Evolutionary conservation across 2,329 filamentous ascomycete genomes (phyloP).

Genomic region (Exophiala viscosa): DNA sequence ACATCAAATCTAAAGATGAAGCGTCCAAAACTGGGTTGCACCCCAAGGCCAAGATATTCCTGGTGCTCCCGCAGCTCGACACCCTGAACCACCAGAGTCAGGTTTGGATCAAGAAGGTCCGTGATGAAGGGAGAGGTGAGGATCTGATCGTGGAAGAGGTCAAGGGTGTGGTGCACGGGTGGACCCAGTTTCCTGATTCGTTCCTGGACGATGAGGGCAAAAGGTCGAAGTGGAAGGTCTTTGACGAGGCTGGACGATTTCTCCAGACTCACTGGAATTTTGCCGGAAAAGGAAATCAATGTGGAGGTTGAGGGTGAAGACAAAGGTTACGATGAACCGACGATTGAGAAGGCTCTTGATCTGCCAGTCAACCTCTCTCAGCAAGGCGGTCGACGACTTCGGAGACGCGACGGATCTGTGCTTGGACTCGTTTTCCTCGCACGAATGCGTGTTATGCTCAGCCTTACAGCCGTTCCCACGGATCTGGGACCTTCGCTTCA

Average conservation of each 20-base stretch:
- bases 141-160: conserved; percentile 25
- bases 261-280: conserved; percentile 13
- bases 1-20: conserved; percentile 7
- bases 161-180: conserved; percentile 26
- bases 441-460: too few relatives aligned
- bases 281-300: neutral
- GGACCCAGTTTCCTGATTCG: conserved; percentile 29
- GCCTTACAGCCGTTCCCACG: too few relatives aligned
- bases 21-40: conserved; percentile 20
- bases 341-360: too few relatives aligned
- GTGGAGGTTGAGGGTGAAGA: conserved; percentile 1
- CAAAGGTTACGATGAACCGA: neutral
- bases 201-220: conserved; percentile 22
- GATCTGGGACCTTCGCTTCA: too few relatives aligned
- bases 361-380: too few relatives aligned
- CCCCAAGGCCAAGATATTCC: conserved; percentile 23
- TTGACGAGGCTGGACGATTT: conserved; percentile 15
- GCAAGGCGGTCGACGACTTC: too few relatives aligned
- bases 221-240: conserved; percentile 16
- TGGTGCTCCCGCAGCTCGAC: conserved; percentile 28
- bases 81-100: conserved; percentile 23
- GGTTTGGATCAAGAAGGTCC: conserved; percentile 26
- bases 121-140: conserved; percentile 17
- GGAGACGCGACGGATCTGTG: too few relatives aligned
- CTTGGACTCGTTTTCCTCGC: too few relatives aligned